Percentiles rank a stretch among this genome's conserved stretches.
Conservation (phyloP, 768 basidiomycete genomes). For the Macrolepiota fuliginosa region DNA sequence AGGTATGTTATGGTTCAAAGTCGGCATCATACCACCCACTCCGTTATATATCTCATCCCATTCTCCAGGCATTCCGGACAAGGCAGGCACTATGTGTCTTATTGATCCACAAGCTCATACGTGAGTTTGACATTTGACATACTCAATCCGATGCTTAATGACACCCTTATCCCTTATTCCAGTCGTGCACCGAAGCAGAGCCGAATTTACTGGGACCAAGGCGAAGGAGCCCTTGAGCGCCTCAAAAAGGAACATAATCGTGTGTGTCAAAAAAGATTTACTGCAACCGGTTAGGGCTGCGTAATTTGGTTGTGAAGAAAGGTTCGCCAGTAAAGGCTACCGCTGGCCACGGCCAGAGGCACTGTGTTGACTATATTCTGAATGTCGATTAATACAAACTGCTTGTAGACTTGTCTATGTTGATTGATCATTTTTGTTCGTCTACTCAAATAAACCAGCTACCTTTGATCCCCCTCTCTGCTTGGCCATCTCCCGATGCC, state of each 20-base stretch:
- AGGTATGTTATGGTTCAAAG: slow-evolving; percentile 13
- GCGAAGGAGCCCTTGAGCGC: not conserved
- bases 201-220: not conserved
- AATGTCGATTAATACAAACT: too few relatives aligned
- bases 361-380: too few relatives aligned
- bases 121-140: not conserved
- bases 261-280: too few relatives aligned
- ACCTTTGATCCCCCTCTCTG: slow-evolving; percentile 43
- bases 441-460: too few relatives aligned
- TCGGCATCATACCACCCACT: not conserved
- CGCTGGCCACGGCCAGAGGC: too few relatives aligned
- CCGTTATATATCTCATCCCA: not conserved
- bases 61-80: not conserved
- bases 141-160: not conserved
- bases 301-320: too few relatives aligned
- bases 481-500: slow-evolving; percentile 36
- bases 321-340: too few relatives aligned
- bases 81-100: not conserved
- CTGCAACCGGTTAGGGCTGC: too few relatives aligned
- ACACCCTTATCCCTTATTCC: not conserved
- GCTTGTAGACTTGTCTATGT: too few relatives aligned
- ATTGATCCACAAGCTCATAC: not conserved
- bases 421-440: too few relatives aligned
- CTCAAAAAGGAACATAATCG: too few relatives aligned
- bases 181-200: not conserved